Conservation (phyloP, 2,329 filamentous ascomycete species). For the Fusarium lateritium region DNA sequence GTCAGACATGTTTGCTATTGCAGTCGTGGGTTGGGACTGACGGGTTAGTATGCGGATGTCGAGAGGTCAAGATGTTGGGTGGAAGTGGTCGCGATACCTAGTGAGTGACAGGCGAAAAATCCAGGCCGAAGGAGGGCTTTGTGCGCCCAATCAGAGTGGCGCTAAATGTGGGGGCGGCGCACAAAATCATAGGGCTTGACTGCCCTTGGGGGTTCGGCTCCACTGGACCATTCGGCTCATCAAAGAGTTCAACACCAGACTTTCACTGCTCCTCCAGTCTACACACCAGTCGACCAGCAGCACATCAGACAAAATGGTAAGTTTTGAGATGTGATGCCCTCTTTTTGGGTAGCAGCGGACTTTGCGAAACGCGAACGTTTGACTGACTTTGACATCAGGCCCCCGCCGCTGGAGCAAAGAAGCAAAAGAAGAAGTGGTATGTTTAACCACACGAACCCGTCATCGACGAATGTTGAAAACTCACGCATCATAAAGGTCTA, state of each 20-base stretch:
- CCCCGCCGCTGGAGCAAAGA: constrained; percentile 64
- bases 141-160: constrained; percentile 15
- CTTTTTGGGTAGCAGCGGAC: neutral
- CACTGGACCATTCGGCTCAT: no score
- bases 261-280: constrained; percentile 52
- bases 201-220: constrained; percentile 54
- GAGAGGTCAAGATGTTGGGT: constrained; percentile 45
- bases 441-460: constrained; percentile 35
- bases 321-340: constrained; percentile 39
- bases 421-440: constrained; percentile 68
- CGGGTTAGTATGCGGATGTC: constrained; percentile 58
- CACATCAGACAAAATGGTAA: constrained; percentile 63
- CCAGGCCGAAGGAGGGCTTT: constrained; percentile 7
- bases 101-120: no score
- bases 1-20: constrained; percentile 86
- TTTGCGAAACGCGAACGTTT: constrained; percentile 30
- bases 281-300: constrained; percentile 54
- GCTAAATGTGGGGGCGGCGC: constrained; percentile 8
- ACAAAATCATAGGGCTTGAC: constrained; percentile 34
- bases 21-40: constrained; percentile 57
- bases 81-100: no score
- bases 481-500: constrained; percentile 53
- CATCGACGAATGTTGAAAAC: constrained; percentile 35
- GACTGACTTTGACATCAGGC: constrained; percentile 53
- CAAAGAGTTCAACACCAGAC: constrained; percentile 42